These are phyloP conservation scores for Verticillium tricorpus DNA, from an alignment of 2,329 filamentous ascomycete genomes.

Conservation along the genomic window DNA sequence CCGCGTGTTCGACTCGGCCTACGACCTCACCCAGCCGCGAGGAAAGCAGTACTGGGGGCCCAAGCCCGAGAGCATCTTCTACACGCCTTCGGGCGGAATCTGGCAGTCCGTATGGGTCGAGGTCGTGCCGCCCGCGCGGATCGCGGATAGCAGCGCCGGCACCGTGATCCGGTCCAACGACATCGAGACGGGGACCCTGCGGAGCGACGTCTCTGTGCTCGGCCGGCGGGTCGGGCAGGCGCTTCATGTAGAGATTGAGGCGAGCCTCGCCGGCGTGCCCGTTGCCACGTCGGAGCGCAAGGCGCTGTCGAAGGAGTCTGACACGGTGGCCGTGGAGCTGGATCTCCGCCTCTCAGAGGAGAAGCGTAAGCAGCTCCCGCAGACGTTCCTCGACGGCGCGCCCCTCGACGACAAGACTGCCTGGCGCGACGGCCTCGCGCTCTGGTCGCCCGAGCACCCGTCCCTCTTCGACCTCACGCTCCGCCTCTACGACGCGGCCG, in stretches of 20 bases:
- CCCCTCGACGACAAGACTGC: conserved; percentile 31
- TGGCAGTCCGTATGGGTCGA: conserved; percentile 57
- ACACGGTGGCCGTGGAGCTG: conserved; percentile 41
- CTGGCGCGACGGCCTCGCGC: conserved; percentile 52
- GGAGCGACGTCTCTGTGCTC: conserved; percentile 43
- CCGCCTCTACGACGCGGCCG: conserved; percentile 40
- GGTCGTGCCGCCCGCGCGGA: conserved; percentile 44
- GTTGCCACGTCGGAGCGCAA: conserved; percentile 39
- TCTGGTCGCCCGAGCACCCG: conserved; percentile 58
- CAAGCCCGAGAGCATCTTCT: conserved; percentile 56
- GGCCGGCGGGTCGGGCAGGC: conserved; percentile 41
- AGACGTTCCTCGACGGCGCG: conserved; percentile 23
- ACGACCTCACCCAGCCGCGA: conserved; percentile 59
- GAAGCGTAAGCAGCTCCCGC: conserved; percentile 32
- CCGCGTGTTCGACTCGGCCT: conserved; percentile 59
- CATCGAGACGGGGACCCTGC: conserved; percentile 45
- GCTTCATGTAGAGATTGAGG: conserved; percentile 49
- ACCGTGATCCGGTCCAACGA: conserved; percentile 51
- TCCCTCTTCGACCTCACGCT: conserved; percentile 52
- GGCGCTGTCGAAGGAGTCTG: conserved; percentile 42
- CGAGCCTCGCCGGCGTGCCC: conserved; percentile 41
- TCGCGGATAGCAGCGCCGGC: conserved; percentile 52
- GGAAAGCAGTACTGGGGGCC: conserved; percentile 65
- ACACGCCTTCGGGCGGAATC: conserved; percentile 52
- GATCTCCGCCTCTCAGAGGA: conserved; percentile 41